Percentiles rank a stretch among this genome's conserved stretches.
Evolutionary conservation across 2,329 filamentous ascomycete species (phyloP).

Genomic region (Aureobasidium sp.): DNA sequence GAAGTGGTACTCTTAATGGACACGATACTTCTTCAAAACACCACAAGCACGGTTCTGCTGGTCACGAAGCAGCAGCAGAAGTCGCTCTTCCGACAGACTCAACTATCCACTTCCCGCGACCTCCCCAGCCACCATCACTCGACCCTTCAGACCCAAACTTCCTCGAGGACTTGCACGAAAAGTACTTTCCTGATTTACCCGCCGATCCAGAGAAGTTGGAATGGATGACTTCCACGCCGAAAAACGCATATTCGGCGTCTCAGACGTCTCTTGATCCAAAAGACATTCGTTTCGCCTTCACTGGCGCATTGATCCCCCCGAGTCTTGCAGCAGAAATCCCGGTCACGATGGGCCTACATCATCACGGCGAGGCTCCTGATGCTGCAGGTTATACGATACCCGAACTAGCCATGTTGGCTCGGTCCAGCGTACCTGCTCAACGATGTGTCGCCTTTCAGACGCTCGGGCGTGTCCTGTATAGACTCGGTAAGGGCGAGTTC

Average conservation of each 20-base stretch:
- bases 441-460: conserved; percentile 89
- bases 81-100: conserved; percentile 19
- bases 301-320: conserved; percentile 72
- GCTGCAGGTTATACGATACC: conserved; percentile 89
- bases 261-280: conserved; percentile 65
- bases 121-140: conserved; percentile 57
- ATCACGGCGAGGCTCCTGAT: conserved; percentile 87
- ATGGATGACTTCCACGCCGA: conserved; percentile 70
- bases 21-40: not conserved
- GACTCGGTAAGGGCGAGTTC: conserved; percentile 68
- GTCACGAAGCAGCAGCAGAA: conserved; percentile 9
- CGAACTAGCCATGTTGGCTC: conserved; percentile 72
- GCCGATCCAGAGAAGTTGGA: conserved; percentile 78
- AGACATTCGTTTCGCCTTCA: conserved; percentile 82
- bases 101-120: conserved; percentile 55
- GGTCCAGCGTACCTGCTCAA: conserved; percentile 78
- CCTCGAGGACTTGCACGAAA: conserved; percentile 73
- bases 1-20: not conserved
- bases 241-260: conserved; percentile 75
- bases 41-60: not conserved
- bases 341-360: conserved; percentile 74
- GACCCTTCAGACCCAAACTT: conserved; percentile 80
- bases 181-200: conserved; percentile 87
- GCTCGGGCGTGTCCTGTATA: conserved; percentile 74
- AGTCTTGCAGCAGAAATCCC: conserved; percentile 67